Conservation (phyloP, 495 filamentous ascomycete genomes). For the Ramalina intermedia region DNA sequence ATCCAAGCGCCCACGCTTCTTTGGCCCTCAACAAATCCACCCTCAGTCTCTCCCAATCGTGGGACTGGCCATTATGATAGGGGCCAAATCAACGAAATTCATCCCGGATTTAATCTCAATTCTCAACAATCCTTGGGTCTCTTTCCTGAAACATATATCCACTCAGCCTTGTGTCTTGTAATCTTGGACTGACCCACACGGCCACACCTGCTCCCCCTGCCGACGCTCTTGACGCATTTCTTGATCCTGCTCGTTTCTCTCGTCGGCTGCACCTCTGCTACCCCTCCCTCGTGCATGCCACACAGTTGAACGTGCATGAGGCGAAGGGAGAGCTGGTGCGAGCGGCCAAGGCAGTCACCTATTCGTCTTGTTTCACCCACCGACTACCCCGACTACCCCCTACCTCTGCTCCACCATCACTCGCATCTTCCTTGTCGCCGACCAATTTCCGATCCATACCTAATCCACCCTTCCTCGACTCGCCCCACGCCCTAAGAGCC, state of each 20-base stretch:
- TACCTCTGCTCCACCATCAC: too few relatives aligned
- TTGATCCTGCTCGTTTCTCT: neutral
- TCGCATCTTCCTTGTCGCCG: too few relatives aligned
- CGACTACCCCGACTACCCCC: neutral
- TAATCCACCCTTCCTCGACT: neutral
- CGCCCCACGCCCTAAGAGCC: constrained; percentile 2
- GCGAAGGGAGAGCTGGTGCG: constrained; percentile 7
- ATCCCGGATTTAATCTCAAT: constrained; percentile 5
- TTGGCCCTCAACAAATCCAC: constrained; percentile 5
- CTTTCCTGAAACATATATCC: constrained; percentile 12
- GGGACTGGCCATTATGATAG: constrained; percentile 2
- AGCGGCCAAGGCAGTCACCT: constrained; percentile 5
- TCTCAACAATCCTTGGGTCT: neutral
- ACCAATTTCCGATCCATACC: constrained; percentile 1
- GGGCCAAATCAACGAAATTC: constrained; percentile 2
- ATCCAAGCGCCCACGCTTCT: constrained; percentile 14
- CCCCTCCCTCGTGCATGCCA: constrained; percentile 11
- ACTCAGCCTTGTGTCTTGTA: constrained; percentile 6
- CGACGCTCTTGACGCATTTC: neutral
- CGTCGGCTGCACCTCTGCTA: constrained; percentile 3
- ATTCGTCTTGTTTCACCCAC: constrained; percentile 9
- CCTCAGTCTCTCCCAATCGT: neutral
- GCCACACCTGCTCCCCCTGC: neutral
- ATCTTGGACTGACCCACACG: too few relatives aligned
- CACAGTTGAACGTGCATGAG: constrained; percentile 11